Evolutionary conservation across 169 alveolate species (phyloP), one percentile per base, ranked within the genome.

Genomic region (Cyclospora cayetanensis): DNA sequence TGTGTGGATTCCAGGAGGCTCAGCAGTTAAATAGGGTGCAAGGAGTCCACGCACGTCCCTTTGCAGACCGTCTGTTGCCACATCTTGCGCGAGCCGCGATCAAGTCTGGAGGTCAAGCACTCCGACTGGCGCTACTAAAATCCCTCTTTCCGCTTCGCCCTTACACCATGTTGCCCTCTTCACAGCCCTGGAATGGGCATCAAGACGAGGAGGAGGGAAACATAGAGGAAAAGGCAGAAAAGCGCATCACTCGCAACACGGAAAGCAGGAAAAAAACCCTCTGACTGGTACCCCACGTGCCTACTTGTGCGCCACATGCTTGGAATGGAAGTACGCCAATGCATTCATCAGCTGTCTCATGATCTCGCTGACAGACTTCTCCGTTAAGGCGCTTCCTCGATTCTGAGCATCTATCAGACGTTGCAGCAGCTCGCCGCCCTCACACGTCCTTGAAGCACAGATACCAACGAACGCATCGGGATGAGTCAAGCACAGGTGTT

Each of bases 361-460:
- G 74, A 98, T 94, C 52, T 34, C 93, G 31, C 91, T 84, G 22
- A 84, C 91, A 68, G 46, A 41, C 65, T 72, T 22, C 53, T 84
- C 91, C 7, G 80, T 84, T 39, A 84, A 66, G 9, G 91, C 39
- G n/a, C 46, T 42, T n/a, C 91, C 91, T 27, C 63, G 60, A 18
- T 41, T 72, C 46, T 84, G 83, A 25, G 91, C 91, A 7, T 95
- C 95, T 11, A 94, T 95, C 15, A 99, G 97, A 90, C 98, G 97
- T 91, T 97, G 98, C 82, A 98, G 97, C 37, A 98, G 94, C 92
- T 98, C 99, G 5, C 99, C 99, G 37, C 99, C 99, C 39, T 93
- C 94, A 80, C 98, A 96, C 77, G 94, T 93, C 93, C 93, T 89
- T n/a, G n/a, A n/a, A n/a, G n/a, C n/a, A n/a, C n/a, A n/a, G n/a